Conservation (phyloP, 2,329 filamentous ascomycete genomes). For the Cladosporium sp. region DNA sequence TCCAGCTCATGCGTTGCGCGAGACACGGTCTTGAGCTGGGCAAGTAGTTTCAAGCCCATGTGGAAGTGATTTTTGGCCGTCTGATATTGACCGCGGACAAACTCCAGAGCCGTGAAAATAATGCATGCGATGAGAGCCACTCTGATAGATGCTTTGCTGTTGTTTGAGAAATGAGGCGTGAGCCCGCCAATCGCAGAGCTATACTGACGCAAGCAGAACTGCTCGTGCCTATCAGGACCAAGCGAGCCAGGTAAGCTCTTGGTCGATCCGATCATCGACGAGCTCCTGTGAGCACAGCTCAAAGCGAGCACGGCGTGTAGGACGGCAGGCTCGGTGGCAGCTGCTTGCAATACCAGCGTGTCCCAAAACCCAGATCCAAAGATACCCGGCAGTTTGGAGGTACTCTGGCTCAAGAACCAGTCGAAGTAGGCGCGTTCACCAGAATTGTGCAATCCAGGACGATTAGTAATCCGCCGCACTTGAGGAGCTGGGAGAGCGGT, state of each 20-base stretch:
- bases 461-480: conserved; percentile 13
- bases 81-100: conserved; percentile 37
- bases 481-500: conserved; percentile 17
- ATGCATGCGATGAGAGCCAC: conserved; percentile 41
- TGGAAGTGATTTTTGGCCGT: conserved; percentile 40
- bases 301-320: conserved; percentile 42
- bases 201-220: conserved; percentile 37
- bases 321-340: conserved; percentile 36
- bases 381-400: conserved; percentile 32
- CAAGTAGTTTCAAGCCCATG: conserved; percentile 41
- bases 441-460: conserved; percentile 9
- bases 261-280: conserved; percentile 21
- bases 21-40: conserved; percentile 20
- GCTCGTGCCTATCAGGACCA: conserved; percentile 24
- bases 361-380: conserved; percentile 38
- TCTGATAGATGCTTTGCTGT: conserved; percentile 28
- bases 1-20: conserved; percentile 16
- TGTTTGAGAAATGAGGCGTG: conserved; percentile 24
- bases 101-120: conserved; percentile 40
- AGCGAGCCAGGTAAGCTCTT: conserved; percentile 14
- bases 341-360: conserved; percentile 37
- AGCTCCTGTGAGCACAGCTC: conserved; percentile 30
- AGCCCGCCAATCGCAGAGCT: conserved; percentile 38
- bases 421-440: conserved; percentile 35
- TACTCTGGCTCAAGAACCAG: conserved; percentile 42